Evolutionary conservation across 441 rosid species (phyloP).

Genomic region (Erysimum cheiri): DNA sequence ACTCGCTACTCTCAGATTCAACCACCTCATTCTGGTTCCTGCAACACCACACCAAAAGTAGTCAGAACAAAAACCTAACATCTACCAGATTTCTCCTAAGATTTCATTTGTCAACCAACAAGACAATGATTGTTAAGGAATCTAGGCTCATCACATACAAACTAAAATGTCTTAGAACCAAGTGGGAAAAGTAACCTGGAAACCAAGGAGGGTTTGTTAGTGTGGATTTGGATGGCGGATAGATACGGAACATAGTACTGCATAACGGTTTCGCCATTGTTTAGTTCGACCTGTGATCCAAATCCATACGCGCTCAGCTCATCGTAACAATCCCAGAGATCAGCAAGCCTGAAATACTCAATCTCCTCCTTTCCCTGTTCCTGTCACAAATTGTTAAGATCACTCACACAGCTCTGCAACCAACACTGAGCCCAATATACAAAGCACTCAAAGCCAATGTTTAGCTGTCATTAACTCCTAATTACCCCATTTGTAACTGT

Average conservation of each 20-base stretch:
- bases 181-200: conserved; percentile 47
- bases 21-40: conserved; percentile 50
- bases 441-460: neutral
- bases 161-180: neutral
- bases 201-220: conserved; percentile 46
- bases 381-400: conserved; percentile 53
- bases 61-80: neutral
- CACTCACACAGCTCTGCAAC: conserved; percentile 41
- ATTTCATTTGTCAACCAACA: conserved; percentile 1
- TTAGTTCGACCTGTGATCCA: conserved; percentile 50
- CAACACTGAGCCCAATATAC: neutral
- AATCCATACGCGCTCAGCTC: conserved; percentile 84
- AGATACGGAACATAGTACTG: conserved; percentile 79
- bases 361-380: conserved; percentile 54
- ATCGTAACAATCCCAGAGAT: conserved; percentile 70
- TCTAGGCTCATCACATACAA: neutral
- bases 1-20: conserved; percentile 61
- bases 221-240: conserved; percentile 72
- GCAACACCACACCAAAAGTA: conserved; percentile 19
- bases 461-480: conserved; percentile 7
- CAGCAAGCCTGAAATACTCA: conserved; percentile 61
- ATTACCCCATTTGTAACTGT: neutral
- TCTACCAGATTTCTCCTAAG: neutral
- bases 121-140: neutral
- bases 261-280: conserved; percentile 48